phyloP scores from a whole-genome alignment of 148 eudicot species.

The Talinum fruticosum region DNA sequence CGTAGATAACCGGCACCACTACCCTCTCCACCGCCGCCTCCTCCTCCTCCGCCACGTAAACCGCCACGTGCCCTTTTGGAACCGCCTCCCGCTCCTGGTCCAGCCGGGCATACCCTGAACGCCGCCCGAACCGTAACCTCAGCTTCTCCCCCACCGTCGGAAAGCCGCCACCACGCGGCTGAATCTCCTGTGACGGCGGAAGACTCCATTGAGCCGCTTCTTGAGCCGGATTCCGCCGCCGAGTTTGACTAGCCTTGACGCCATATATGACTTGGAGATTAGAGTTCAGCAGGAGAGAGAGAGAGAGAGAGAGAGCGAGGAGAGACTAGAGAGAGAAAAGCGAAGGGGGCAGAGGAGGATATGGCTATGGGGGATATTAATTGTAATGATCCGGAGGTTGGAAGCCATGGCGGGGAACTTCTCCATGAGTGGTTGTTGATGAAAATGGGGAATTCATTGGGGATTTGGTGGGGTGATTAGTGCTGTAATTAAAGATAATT shows the following conservation, averaged over 20 bases:
- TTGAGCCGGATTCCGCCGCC: conserved; percentile 18
- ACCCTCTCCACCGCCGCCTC: conserved; percentile 25
- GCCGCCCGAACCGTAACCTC: not conserved
- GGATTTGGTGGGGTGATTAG: no score
- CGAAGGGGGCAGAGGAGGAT: not conserved
- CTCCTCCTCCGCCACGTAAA: conserved; percentile 43
- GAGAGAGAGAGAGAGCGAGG: not conserved
- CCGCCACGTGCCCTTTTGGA: conserved; percentile 55
- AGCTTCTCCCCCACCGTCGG: not conserved
- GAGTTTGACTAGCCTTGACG: not conserved
- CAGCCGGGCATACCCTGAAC: conserved; percentile 26
- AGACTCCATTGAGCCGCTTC: conserved; percentile 8
- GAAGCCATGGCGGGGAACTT: no score
- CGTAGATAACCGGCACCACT: conserved; percentile 48
- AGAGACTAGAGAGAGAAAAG: not conserved
- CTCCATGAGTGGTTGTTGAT: no score
- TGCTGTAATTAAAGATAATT: no score
- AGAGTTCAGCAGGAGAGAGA: not conserved
- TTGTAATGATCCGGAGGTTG: no score
- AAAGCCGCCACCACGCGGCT: not conserved
- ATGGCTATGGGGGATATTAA: not conserved
- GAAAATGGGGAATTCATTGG: no score
- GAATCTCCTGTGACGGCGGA: conserved; percentile 1
- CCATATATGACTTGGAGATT: not conserved
- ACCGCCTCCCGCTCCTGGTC: conserved; percentile 18